phyloP scores from a whole-genome alignment of 768 basidiomycete species.

The Collybiopsis confluens region DNA sequence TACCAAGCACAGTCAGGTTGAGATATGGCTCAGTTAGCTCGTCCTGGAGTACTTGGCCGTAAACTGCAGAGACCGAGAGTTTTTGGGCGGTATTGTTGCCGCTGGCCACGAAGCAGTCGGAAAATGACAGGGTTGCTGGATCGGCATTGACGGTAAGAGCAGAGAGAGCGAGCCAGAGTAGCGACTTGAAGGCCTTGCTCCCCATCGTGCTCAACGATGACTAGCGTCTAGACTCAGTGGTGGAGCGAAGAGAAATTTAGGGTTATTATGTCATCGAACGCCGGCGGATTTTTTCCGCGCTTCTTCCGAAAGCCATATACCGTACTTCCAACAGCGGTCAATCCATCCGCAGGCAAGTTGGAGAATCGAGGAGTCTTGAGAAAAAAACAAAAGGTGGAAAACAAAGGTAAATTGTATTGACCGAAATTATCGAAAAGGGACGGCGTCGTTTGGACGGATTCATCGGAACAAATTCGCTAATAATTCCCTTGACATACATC shows the following conservation, averaged over 20 bases:
- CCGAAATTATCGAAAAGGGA: no score
- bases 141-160: constrained; percentile 30
- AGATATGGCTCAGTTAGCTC: constrained; percentile 42
- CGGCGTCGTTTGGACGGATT: no score
- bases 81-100: constrained; percentile 46
- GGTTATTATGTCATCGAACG: constrained; percentile 1
- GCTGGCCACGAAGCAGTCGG: constrained; percentile 59
- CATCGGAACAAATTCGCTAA: no score
- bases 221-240: constrained; percentile 1
- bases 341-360: no score
- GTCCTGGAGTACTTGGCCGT: constrained; percentile 57
- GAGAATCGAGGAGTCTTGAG: no score
- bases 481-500: no score
- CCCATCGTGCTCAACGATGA: constrained; percentile 3
- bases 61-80: constrained; percentile 65
- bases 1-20: constrained; percentile 72
- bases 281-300: no score
- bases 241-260: background rate
- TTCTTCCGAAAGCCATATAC: no score
- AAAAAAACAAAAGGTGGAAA: no score
- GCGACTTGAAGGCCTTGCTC: background rate
- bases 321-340: no score
- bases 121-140: constrained; percentile 58
- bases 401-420: no score
- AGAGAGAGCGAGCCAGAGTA: background rate